Evolutionary conservation across 192 early-diverging fungal species (phyloP).

Genomic region (Gonapodya prolifera): DNA sequence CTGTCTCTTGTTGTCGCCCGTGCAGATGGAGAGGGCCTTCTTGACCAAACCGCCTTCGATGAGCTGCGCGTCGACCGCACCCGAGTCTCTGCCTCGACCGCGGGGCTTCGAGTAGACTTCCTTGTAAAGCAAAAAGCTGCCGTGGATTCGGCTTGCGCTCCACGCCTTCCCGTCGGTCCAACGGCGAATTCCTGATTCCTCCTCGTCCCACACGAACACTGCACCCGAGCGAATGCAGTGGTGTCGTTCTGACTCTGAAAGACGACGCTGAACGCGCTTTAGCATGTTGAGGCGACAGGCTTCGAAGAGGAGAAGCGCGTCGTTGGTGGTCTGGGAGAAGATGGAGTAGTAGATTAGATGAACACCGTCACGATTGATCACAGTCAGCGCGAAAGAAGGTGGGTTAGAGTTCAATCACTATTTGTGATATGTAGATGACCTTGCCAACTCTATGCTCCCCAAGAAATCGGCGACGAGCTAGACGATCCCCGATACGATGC

Average conservation of each 20-base stretch:
- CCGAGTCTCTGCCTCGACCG: constrained; percentile 24
- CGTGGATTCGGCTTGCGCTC: constrained; percentile 76
- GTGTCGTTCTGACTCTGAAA: constrained; percentile 66
- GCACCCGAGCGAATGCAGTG: constrained; percentile 68
- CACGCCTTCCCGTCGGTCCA: constrained; percentile 89
- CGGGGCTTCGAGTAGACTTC: constrained; percentile 59
- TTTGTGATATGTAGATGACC: too few species aligned
- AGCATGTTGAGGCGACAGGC: constrained; percentile 66
- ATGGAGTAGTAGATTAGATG: too few species aligned
- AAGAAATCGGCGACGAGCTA: too few species aligned
- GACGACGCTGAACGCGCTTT: constrained; percentile 61
- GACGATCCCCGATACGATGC: too few species aligned
- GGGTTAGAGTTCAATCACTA: too few species aligned
- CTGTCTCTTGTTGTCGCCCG: constrained; percentile 61
- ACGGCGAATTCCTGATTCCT: constrained; percentile 78
- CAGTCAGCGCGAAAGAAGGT: too few species aligned
- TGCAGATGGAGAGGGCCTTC: constrained; percentile 77
- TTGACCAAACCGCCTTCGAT: constrained; percentile 77
- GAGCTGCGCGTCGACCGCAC: constrained; percentile 19
- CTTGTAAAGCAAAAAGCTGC: constrained; percentile 80
- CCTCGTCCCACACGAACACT: constrained; percentile 84
- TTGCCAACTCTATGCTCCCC: too few species aligned
- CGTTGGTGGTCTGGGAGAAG: constrained; percentile 75
- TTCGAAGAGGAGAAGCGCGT: constrained; percentile 80
- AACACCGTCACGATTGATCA: too few species aligned